phyloP scores from a whole-genome alignment of 2,329 filamentous ascomycete genomes.

The Cadophora sp. region DNA sequence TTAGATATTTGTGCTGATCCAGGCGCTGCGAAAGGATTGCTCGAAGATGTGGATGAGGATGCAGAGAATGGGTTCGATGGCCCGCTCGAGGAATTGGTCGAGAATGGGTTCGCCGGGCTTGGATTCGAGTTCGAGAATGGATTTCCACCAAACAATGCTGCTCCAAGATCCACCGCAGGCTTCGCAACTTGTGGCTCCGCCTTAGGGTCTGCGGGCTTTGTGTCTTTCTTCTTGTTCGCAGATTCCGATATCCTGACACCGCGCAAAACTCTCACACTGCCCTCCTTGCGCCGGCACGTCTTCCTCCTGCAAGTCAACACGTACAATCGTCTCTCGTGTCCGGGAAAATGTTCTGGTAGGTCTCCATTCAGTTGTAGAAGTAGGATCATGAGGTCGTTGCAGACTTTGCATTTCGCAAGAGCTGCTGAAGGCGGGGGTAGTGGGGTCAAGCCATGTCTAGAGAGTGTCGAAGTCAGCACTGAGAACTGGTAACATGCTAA shows the following conservation, averaged over 20 bases:
- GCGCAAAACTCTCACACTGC: conserved; percentile 79
- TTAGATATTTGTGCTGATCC: conserved; percentile 31
- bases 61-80: conserved; percentile 38
- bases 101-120: conserved; percentile 66
- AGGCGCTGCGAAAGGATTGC: conserved; percentile 55
- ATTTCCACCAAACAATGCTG: conserved; percentile 73
- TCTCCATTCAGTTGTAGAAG: conserved; percentile 92
- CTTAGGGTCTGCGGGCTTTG: conserved; percentile 42
- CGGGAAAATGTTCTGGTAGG: conserved; percentile 83
- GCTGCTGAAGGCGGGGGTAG: conserved; percentile 74
- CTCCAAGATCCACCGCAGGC: conserved; percentile 58
- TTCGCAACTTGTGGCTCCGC: conserved; percentile 36
- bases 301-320: conserved; percentile 82
- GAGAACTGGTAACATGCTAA: neutral
- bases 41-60: conserved; percentile 51
- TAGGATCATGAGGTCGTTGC: conserved; percentile 82
- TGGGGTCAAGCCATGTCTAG: conserved; percentile 84
- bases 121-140: conserved; percentile 46
- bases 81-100: conserved; percentile 45
- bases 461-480: conserved; percentile 7
- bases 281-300: conserved; percentile 80
- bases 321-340: conserved; percentile 87
- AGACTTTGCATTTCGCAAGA: conserved; percentile 85
- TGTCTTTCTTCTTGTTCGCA: conserved; percentile 40
- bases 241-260: conserved; percentile 60